Evolutionary conservation across 306 rosid genomes (phyloP).

Genomic region (Vigna trinervia): DNA sequence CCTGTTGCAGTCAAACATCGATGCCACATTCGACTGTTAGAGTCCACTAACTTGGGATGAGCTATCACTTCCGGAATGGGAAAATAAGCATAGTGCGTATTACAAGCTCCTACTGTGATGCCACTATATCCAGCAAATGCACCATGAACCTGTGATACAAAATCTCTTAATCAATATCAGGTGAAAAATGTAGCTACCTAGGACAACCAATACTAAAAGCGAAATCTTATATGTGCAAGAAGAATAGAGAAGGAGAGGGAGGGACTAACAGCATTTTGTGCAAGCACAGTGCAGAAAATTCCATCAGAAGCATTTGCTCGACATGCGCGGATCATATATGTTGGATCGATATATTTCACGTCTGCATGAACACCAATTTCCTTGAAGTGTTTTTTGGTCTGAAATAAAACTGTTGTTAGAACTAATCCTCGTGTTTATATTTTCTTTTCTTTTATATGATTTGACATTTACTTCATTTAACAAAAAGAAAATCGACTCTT

Average conservation of each 20-base stretch:
- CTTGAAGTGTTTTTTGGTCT: conserved; percentile 77
- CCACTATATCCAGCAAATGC: conserved; percentile 98
- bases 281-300: conserved; percentile 89
- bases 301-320: conserved; percentile 98
- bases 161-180: conserved; percentile 31
- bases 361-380: conserved; percentile 78
- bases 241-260: conserved; percentile 46
- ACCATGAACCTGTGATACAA: conserved; percentile 84
- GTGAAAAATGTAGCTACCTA: not conserved
- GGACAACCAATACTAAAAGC: conserved; percentile 9
- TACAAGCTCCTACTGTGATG: conserved; percentile 88
- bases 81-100: conserved; percentile 94
- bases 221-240: conserved; percentile 7
- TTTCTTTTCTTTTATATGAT: conserved; percentile 15
- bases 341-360: conserved; percentile 94
- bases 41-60: conserved; percentile 75
- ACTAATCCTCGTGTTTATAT: conserved; percentile 15
- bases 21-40: conserved; percentile 98
- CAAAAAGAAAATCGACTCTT: not conserved
- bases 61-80: conserved; percentile 95
- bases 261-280: conserved; percentile 93
- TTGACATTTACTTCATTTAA: not conserved
- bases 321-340: conserved; percentile 95
- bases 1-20: conserved; percentile 97
- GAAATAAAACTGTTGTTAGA: conserved; percentile 39